These are phyloP conservation scores for Diaporthe citrichinensis DNA, from an alignment of 2,329 filamentous ascomycete genomes.

Conservation along the genomic window DNA sequence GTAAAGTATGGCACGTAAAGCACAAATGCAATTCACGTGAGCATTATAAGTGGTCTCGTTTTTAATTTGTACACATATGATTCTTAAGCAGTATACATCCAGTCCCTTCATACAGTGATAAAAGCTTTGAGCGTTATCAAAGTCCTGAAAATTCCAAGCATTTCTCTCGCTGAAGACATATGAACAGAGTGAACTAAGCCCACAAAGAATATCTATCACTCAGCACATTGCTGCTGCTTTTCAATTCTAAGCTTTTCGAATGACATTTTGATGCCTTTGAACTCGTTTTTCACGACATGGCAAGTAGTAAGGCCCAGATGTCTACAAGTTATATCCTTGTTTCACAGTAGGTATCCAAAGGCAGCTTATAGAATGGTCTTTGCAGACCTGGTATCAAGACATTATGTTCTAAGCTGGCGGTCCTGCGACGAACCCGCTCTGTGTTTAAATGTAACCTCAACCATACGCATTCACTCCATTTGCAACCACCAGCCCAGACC, in stretches of 20 bases:
- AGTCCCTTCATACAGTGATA: too few relatives aligned
- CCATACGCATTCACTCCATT: background rate
- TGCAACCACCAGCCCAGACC: background rate
- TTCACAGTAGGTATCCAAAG: background rate
- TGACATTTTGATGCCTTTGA: background rate
- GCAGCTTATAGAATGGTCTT: background rate
- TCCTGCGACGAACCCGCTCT: background rate
- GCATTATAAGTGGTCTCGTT: too few relatives aligned
- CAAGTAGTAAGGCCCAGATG: background rate
- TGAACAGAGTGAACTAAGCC: background rate
- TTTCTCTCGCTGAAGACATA: background rate
- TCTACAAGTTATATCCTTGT: background rate
- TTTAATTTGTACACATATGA: too few relatives aligned
- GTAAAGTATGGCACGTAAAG: background rate
- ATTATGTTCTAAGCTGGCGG: constrained; percentile 23
- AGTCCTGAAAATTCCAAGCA: too few relatives aligned
- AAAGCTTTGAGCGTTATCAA: too few relatives aligned
- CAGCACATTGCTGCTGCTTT: too few relatives aligned
- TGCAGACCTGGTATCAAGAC: constrained; percentile 24
- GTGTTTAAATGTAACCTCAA: background rate
- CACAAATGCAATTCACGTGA: background rate
- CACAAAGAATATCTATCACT: background rate
- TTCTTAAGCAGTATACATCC: too few relatives aligned
- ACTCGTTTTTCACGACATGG: background rate
- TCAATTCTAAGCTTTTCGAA: too few relatives aligned